phyloP scores from a whole-genome alignment of 1,284 basidiomycete genomes.

The Naganishia liquefaciens region DNA sequence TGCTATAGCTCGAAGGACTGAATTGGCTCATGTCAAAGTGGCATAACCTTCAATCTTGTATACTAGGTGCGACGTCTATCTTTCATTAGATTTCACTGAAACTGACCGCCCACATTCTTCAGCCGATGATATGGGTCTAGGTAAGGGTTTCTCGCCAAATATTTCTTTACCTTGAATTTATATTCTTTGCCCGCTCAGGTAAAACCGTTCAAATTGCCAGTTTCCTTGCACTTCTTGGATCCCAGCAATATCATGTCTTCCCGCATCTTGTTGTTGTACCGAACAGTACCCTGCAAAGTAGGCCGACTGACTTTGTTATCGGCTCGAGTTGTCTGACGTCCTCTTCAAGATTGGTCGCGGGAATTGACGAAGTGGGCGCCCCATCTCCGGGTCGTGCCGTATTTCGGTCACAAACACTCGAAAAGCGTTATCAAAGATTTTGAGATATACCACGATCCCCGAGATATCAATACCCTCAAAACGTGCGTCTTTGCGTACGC shows the following conservation, averaged over 20 bases:
- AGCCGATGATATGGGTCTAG: constrained; percentile 90
- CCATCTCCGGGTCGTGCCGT: constrained; percentile 73
- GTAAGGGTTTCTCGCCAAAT: constrained; percentile 55
- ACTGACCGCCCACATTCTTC: not conserved
- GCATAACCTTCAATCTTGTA: constrained; percentile 82
- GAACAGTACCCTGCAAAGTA: constrained; percentile 82
- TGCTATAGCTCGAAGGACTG: constrained; percentile 75
- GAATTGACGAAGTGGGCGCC: constrained; percentile 94
- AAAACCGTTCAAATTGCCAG: constrained; percentile 78
- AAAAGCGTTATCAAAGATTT: constrained; percentile 73
- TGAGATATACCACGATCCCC: constrained; percentile 68
- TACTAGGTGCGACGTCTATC: constrained; percentile 57
- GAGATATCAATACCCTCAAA: constrained; percentile 49
- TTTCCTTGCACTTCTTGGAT: constrained; percentile 75
- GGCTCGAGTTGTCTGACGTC: no score
- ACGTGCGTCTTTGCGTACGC: constrained; percentile 41
- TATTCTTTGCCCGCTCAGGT: constrained; percentile 34
- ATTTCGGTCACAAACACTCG: constrained; percentile 57
- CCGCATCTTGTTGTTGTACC: constrained; percentile 90
- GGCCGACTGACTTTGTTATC: constrained; percentile 56
- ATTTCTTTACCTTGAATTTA: not conserved
- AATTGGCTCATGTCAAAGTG: constrained; percentile 91
- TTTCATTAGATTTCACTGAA: constrained; percentile 45
- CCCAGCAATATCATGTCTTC: constrained; percentile 59
- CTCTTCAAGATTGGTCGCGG: constrained; percentile 55